Evolutionary conservation across 179 eudicot species (phyloP).

Genomic region (Silene noctiflora): DNA sequence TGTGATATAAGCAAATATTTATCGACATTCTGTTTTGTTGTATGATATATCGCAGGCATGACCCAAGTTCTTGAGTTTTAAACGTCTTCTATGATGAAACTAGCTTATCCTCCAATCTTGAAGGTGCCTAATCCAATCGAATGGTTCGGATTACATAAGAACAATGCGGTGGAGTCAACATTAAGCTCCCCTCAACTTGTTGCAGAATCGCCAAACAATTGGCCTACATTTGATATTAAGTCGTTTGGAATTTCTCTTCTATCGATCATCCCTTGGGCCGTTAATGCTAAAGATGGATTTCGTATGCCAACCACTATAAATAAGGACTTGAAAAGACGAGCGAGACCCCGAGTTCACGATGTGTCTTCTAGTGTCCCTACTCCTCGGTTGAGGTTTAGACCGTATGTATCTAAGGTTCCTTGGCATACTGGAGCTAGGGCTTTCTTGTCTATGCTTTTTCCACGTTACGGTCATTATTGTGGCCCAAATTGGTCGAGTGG

Average conservation of each 20-base stretch:
- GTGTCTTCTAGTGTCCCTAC: slow-evolving; percentile 19
- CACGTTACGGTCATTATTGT: slow-evolving; percentile 93
- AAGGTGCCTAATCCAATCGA: slow-evolving; percentile 25
- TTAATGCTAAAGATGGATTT: slow-evolving; percentile 39
- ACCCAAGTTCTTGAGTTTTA: slow-evolving; percentile 5
- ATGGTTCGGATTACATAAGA: slow-evolving; percentile 18
- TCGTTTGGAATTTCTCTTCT: slow-evolving; percentile 48
- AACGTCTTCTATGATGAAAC: slow-evolving; percentile 7
- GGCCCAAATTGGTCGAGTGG: slow-evolving; percentile 99
- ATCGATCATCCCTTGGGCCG: slow-evolving; percentile 59
- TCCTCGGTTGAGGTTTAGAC: slow-evolving; percentile 67
- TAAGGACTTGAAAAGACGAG: slow-evolving; percentile 48
- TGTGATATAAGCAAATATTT: neutral
- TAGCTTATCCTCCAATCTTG: slow-evolving; percentile 20
- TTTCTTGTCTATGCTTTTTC: slow-evolving; percentile 79
- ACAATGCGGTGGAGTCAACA: slow-evolving; percentile 8
- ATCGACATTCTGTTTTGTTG: slow-evolving; percentile 9
- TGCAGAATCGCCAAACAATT: slow-evolving; percentile 29
- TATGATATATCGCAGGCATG: slow-evolving; percentile 12
- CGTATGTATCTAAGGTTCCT: slow-evolving; percentile 87
- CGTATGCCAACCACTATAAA: slow-evolving; percentile 62
- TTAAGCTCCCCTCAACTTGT: slow-evolving; percentile 13
- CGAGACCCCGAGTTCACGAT: slow-evolving; percentile 30
- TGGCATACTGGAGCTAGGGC: slow-evolving; percentile 96
- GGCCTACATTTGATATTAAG: slow-evolving; percentile 38